Base-by-base conservation (phyloP, 768 basidiomycete species). In the Tricholoma bakamatsutake region DNA sequence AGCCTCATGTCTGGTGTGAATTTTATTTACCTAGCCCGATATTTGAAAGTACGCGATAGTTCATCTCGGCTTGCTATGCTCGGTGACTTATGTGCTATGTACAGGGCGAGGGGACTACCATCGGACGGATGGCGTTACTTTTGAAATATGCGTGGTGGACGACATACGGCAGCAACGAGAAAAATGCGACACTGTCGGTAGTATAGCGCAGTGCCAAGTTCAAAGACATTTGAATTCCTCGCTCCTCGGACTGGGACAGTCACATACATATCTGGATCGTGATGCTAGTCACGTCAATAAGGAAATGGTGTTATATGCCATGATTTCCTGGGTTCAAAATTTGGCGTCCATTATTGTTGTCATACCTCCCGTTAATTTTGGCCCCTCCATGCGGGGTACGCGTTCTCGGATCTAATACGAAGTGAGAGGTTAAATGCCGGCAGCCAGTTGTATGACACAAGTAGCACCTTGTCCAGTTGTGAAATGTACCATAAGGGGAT, bases 1-100 rank as follows among this genome's bases (percentile, higher is more conserved):
- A 45, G 55, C 61, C 10, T 59, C 61, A 15, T 57, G 56, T 53
- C 35, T 37, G 17, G 17, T 21, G 17, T 42, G 3, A 13, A 40
- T 4, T 7, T 31, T 31, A 7, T 31, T 31, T 31, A 31, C 31
- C 31, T 7, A 10, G 10, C 34, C 12, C 4, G 34, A n/a, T 40
- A 17, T 40, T 40, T 10, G 12, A 5, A 12, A 15, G 35, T 37
- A 15, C 12, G 35, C 15, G 13, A 37, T 37, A 15, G 15, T 13
- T 37, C 5, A 37, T 37, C 5, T 37, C 12, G 35, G 35, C 12
- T 37, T 6, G 5, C 35, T 15, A 35, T 13, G 4, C 10, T 35
- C 34, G 4, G 13, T 15, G 12, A 15, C 35, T 37, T 37, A 15
- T 15, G 12, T 15, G 34, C 34, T 35, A 24, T 24, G 21, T 24